phyloP scores from a whole-genome alignment of 257 asterid species.

The Solanum bulbocastanum region DNA sequence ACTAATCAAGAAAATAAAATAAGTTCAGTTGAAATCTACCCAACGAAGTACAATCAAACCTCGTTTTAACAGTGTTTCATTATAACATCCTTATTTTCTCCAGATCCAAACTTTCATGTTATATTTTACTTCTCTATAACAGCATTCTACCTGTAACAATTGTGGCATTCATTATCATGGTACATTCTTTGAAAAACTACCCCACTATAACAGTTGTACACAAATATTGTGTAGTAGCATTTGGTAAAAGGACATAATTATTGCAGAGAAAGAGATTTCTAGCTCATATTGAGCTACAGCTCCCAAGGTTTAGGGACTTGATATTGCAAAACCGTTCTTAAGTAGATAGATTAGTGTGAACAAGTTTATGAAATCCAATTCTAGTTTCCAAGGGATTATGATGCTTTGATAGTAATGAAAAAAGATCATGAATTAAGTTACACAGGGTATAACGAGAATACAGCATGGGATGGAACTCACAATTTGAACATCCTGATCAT shows the following conservation, averaged over 20 bases:
- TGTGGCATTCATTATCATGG: not conserved
- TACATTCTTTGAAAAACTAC: not conserved
- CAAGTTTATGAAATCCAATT: not conserved
- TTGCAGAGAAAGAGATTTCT: not conserved
- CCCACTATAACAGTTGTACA: not conserved
- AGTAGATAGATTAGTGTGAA: not conserved
- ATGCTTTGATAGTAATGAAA: not conserved
- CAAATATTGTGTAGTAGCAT: not conserved
- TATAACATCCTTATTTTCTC: not conserved
- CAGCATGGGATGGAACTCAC: constrained; percentile 34
- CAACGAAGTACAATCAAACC: not conserved
- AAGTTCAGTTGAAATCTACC: not conserved
- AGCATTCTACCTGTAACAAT: not conserved
- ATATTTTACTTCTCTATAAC: not conserved
- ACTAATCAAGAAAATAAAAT: not conserved
- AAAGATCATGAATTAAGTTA: not conserved
- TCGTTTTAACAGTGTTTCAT: not conserved
- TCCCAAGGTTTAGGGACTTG: not conserved
- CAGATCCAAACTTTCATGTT: not conserved
- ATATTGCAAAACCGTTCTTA: not conserved
- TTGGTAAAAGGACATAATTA: not conserved
- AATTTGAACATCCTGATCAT: constrained; percentile 82
- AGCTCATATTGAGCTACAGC: not conserved
- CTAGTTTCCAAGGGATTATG: not conserved
- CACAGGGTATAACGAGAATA: not conserved